Percentiles rank a stretch among this genome's conserved stretches.
Conservation (phyloP, 257 asterid species). For the Paulownia fortunei region DNA sequence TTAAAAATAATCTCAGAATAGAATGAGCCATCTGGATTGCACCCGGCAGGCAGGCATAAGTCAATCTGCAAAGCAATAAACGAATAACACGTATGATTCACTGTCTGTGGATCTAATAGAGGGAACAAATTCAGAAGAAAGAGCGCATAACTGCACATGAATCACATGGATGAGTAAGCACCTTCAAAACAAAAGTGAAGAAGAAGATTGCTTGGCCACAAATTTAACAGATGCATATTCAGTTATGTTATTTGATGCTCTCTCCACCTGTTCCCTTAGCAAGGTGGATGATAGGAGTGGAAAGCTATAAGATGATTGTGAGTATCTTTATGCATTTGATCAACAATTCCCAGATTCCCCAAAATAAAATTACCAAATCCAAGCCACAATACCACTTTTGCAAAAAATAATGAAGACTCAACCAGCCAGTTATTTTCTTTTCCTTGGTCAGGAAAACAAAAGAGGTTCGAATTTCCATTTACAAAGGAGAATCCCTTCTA, state of each 20-base stretch:
- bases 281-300: neutral
- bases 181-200: slow-evolving; percentile 10
- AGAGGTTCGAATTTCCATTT: neutral
- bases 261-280: neutral
- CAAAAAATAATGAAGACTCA: neutral
- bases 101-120: neutral
- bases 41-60: slow-evolving; percentile 4
- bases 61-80: slow-evolving; percentile 27
- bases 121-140: neutral
- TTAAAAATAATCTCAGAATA: slow-evolving; percentile 43
- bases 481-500: neutral
- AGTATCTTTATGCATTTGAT: slow-evolving; percentile 8
- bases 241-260: neutral
- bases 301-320: neutral
- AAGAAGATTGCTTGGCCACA: neutral
- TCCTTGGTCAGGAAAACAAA: neutral
- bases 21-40: slow-evolving; percentile 53
- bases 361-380: slow-evolving; percentile 1
- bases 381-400: slow-evolving; percentile 1
- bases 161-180: neutral
- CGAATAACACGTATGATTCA: slow-evolving; percentile 6
- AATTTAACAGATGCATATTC: neutral
- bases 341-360: neutral
- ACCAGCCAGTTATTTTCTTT: neutral
- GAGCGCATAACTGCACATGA: neutral